These are phyloP conservation scores for Mollisia scopiformis DNA, from an alignment of 2,329 filamentous ascomycete species.

Conservation along the genomic window DNA sequence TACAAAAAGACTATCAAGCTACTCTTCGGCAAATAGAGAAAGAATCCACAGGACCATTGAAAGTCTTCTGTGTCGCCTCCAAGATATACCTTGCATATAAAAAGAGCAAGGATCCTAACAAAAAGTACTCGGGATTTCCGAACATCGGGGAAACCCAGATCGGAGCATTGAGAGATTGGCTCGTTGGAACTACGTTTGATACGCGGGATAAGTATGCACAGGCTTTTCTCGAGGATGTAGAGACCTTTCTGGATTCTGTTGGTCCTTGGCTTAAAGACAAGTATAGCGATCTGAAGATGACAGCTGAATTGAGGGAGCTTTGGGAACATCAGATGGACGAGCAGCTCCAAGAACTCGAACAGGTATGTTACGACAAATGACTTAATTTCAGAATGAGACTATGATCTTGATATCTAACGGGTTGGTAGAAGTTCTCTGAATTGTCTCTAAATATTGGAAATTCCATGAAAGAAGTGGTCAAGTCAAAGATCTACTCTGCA, in stretches of 20 bases:
- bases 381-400: neutral
- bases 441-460: neutral
- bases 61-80: conserved; percentile 23
- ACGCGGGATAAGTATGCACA: conserved; percentile 9
- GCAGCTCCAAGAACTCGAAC: neutral
- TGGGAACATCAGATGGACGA: neutral
- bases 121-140: conserved; percentile 15
- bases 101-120: neutral
- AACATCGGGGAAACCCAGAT: conserved; percentile 17
- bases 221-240: conserved; percentile 19
- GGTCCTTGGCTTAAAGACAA: conserved; percentile 15
- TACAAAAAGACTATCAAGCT: conserved; percentile 8
- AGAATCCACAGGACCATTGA: neutral
- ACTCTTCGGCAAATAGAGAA: conserved; percentile 12
- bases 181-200: conserved; percentile 17
- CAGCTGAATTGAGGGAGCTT: neutral
- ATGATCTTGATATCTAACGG: neutral
- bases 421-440: conserved; percentile 2
- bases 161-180: conserved; percentile 13
- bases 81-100: conserved; percentile 5
- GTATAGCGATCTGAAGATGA: conserved; percentile 16
- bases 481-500: conserved; percentile 1
- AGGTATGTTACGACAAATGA: conserved; percentile 6
- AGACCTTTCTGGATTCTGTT: conserved; percentile 4
- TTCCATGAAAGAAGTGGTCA: neutral